Percentiles rank a stretch among this genome's conserved stretches.
These are phyloP conservation scores for Pisolithus sp. DNA, from an alignment of 768 basidiomycete genomes.

Conservation along the genomic window DNA sequence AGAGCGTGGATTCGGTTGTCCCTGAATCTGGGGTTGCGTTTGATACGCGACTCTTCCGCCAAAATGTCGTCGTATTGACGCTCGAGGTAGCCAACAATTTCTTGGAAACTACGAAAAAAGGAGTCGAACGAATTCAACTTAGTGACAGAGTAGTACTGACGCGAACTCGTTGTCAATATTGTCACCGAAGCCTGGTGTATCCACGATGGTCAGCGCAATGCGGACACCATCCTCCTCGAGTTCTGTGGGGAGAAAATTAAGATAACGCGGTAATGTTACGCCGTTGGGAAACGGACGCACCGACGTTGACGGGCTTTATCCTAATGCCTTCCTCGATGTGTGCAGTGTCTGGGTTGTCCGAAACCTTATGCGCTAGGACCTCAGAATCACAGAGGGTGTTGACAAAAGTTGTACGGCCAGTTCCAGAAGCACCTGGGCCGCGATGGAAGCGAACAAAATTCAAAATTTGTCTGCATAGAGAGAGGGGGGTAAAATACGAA, in stretches of 20 bases:
- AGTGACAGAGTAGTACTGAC: conserved; percentile 44
- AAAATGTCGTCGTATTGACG: conserved; percentile 99
- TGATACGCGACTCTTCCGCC: conserved; percentile 97
- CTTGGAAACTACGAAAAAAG: conserved; percentile 67
- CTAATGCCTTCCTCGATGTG: conserved; percentile 91
- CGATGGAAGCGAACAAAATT: conserved; percentile 7
- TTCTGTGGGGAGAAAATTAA: conserved; percentile 42
- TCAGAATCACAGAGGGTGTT: conserved; percentile 98
- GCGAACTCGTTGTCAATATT: conserved; percentile 98
- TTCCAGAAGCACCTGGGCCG: conserved; percentile 83
- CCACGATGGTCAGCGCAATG: conserved; percentile 95
- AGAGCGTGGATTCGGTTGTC: conserved; percentile 96
- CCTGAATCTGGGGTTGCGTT: conserved; percentile 98
- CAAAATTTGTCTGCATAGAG: neutral
- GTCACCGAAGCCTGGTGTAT: conserved; percentile 98
- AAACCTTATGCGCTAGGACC: conserved; percentile 82
- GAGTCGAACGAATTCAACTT: neutral
- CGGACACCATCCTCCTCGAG: conserved; percentile 98
- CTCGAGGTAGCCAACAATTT: conserved; percentile 94
- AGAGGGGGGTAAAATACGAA: conserved; percentile 35
- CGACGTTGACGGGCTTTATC: conserved; percentile 93
- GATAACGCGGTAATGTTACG: neutral
- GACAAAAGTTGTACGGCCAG: conserved; percentile 96
- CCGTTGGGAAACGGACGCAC: conserved; percentile 32
- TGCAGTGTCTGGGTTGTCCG: conserved; percentile 78